Conservation (phyloP, 768 basidiomycete species). For the Leccinellum rugosiceps region DNA sequence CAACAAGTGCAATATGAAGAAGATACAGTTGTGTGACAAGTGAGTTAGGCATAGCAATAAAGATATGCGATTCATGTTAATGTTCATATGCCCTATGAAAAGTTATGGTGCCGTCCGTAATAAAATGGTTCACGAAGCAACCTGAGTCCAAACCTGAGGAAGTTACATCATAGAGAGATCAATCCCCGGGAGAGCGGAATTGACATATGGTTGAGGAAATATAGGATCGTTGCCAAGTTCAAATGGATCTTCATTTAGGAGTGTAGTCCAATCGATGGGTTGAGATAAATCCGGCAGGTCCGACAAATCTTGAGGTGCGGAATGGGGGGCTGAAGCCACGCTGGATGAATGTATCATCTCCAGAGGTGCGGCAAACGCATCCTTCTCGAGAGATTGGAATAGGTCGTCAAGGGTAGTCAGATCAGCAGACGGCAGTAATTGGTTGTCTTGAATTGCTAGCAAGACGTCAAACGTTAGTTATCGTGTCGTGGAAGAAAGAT, state of each 20-base stretch:
- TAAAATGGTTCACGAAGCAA: not conserved
- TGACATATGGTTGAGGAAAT: not conserved
- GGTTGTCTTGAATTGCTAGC: not conserved
- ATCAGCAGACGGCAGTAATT: not conserved
- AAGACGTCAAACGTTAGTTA: not conserved
- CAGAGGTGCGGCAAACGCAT: not conserved
- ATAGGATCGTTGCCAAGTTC: not conserved
- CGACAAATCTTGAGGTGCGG: not conserved
- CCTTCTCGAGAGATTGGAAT: not conserved
- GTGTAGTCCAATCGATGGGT: slow-evolving; percentile 12
- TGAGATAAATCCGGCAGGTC: not conserved
- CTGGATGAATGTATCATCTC: not conserved
- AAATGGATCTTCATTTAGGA: not conserved
- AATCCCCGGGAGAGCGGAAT: not conserved
- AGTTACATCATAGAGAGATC: slow-evolving; percentile 9
- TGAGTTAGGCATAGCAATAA: not conserved
- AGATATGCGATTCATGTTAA: not conserved
- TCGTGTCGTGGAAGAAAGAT: not conserved
- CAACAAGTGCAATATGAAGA: not conserved
- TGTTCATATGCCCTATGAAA: not conserved
- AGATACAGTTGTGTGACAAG: not conserved
- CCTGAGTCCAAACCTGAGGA: not conserved
- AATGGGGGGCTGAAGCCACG: not conserved
- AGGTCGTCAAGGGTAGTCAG: not conserved
- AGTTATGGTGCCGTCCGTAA: not conserved